Conservation (phyloP, 176 grass and related monocot species). For the Triticum turgidum region DNA sequence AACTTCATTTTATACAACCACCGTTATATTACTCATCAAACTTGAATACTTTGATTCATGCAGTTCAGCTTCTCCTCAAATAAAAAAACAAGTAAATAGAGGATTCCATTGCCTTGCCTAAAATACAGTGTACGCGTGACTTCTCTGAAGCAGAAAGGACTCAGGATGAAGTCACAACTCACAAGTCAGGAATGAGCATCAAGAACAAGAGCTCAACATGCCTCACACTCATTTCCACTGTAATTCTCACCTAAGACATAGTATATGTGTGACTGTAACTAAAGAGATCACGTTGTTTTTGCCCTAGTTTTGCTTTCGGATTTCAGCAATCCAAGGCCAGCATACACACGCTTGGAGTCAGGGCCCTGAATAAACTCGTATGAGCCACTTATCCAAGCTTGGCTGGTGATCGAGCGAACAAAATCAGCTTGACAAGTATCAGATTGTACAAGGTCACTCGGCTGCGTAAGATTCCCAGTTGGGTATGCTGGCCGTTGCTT, state of each 20-base stretch:
- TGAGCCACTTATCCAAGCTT: conserved; percentile 7
- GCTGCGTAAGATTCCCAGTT: conserved; percentile 64
- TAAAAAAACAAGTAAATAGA: neutral
- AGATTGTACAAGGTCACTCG: neutral
- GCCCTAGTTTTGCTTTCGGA: neutral
- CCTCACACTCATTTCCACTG: neutral
- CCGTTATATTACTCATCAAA: neutral
- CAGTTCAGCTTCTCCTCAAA: neutral
- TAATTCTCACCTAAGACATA: neutral
- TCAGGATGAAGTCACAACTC: neutral
- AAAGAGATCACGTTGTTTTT: neutral
- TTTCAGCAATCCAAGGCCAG: neutral
- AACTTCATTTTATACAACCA: neutral
- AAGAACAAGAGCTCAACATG: neutral
- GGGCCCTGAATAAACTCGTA: neutral
- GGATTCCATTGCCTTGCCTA: neutral
- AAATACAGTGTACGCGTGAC: neutral
- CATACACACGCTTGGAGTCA: neutral
- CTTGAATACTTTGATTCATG: neutral
- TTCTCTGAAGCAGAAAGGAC: conserved; percentile 8
- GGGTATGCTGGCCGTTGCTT: conserved; percentile 74
- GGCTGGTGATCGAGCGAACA: neutral
- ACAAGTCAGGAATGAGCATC: neutral
- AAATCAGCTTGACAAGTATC: neutral
- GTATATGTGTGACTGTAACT: neutral